Conservation (phyloP, 2,329 filamentous ascomycete genomes). For the Penicillium sclerotiorum region DNA sequence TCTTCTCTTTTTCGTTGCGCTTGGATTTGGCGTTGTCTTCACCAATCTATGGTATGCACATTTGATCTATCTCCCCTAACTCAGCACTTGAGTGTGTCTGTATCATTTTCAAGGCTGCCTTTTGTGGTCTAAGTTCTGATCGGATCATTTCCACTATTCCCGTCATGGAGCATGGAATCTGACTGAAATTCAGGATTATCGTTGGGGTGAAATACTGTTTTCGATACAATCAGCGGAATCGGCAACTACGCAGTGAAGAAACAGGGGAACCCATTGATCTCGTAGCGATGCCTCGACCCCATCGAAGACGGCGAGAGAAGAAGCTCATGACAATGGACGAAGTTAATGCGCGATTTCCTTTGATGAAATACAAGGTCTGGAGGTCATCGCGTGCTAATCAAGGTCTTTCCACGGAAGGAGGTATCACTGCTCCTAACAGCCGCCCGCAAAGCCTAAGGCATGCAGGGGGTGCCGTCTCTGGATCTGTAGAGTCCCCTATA, state of each 20-base stretch:
- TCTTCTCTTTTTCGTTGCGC: conserved; percentile 86
- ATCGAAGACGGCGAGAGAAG: conserved; percentile 89
- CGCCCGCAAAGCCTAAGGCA: conserved; percentile 73
- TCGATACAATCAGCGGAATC: conserved; percentile 92
- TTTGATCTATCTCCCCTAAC: neutral
- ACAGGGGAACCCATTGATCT: conserved; percentile 89
- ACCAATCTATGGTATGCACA: conserved; percentile 89
- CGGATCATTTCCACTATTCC: no score
- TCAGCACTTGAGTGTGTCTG: neutral
- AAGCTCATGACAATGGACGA: conserved; percentile 99
- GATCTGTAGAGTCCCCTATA: conserved; percentile 25
- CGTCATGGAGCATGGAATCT: conserved; percentile 8
- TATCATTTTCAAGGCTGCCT: neutral
- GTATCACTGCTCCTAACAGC: conserved; percentile 73
- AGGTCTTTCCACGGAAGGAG: conserved; percentile 80
- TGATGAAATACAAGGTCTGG: conserved; percentile 97
- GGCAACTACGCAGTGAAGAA: conserved; percentile 72
- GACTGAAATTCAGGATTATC: conserved; percentile 76
- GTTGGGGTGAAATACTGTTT: conserved; percentile 99
- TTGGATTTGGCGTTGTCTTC: conserved; percentile 97
- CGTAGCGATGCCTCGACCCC: conserved; percentile 79
- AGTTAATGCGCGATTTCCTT: conserved; percentile 94
- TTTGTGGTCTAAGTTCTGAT: no score
- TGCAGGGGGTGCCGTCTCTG: conserved; percentile 51
- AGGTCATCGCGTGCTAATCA: conserved; percentile 78